These are phyloP conservation scores for Acephala macrosclerotiorum DNA, from an alignment of 2,329 filamentous ascomycete genomes.

Conservation along the genomic window DNA sequence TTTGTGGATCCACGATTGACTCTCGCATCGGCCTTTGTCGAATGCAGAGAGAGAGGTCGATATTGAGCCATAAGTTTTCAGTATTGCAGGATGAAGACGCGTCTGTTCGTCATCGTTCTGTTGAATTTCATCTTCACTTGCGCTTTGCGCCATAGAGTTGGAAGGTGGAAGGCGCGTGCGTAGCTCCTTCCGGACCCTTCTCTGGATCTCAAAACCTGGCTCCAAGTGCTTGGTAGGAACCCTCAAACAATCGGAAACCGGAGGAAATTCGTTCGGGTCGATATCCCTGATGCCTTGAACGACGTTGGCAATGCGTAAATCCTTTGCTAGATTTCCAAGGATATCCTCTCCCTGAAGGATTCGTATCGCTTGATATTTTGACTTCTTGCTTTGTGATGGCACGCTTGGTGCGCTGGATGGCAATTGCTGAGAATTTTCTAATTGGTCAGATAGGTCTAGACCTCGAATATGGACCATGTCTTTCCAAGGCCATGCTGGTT, in stretches of 20 bases:
- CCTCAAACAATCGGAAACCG: conserved; percentile 57
- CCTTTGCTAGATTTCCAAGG: conserved; percentile 32
- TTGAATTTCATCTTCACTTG: conserved; percentile 48
- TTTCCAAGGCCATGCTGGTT: conserved; percentile 76
- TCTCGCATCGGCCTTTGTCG: conserved; percentile 80
- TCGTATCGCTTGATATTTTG: conserved; percentile 40
- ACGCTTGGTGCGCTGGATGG: neutral
- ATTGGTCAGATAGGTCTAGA: neutral
- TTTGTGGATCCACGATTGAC: conserved; percentile 79
- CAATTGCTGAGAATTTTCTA: neutral
- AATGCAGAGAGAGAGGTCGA: conserved; percentile 75
- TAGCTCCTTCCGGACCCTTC: conserved; percentile 56
- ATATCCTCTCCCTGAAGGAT: conserved; percentile 39
- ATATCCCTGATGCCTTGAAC: conserved; percentile 34
- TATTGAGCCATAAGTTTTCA: conserved; percentile 66
- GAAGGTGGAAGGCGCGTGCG: conserved; percentile 31
- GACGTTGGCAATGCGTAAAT: conserved; percentile 33
- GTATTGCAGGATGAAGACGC: conserved; percentile 63
- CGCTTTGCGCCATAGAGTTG: conserved; percentile 31
- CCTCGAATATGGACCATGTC: conserved; percentile 71
- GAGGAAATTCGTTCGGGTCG: conserved; percentile 46
- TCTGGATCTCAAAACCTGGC: conserved; percentile 61
- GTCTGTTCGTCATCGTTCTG: conserved; percentile 11
- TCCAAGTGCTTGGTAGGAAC: conserved; percentile 64
- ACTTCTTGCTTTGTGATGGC: conserved; percentile 33